A percentile compares a stretch with the other conserved stretches of the same genome.
Evolutionary conservation across 495 filamentous ascomycete species (phyloP).

Genomic region (Penicillium cataractarum): DNA sequence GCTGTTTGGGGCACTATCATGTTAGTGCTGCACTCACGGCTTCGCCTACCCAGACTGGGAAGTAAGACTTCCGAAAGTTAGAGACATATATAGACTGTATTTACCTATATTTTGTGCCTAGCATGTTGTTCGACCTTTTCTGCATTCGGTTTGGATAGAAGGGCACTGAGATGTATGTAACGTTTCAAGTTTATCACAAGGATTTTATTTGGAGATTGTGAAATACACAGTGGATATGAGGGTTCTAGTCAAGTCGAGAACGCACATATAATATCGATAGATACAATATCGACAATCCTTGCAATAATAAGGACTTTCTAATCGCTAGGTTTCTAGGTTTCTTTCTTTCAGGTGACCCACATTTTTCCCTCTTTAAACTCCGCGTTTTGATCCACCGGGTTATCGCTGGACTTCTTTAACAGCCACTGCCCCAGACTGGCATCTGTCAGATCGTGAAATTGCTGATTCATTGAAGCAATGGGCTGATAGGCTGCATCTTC

Average conservation of each 20-base stretch:
- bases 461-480: background rate
- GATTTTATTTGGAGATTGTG: background rate
- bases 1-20: slow-evolving; percentile 53
- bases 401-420: slow-evolving; percentile 2
- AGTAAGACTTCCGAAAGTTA: background rate
- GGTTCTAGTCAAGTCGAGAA: no score
- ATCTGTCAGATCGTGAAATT: background rate
- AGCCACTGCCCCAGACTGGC: background rate
- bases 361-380: slow-evolving; percentile 6
- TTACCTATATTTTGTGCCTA: background rate
- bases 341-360: slow-evolving; percentile 2
- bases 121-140: background rate
- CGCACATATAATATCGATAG: no score
- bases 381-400: slow-evolving; percentile 7
- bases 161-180: background rate
- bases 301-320: no score
- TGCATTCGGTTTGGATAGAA: background rate
- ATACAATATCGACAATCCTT: no score
- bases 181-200: background rate
- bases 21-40: slow-evolving; percentile 50
- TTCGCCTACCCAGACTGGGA: slow-evolving; percentile 59
- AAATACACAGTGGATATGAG: no score
- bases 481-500: slow-evolving; percentile 1
- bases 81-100: background rate
- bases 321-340: background rate